Evolutionary conservation across 257 asterid species (phyloP).

Genomic region (Penstemon davidsonii): DNA sequence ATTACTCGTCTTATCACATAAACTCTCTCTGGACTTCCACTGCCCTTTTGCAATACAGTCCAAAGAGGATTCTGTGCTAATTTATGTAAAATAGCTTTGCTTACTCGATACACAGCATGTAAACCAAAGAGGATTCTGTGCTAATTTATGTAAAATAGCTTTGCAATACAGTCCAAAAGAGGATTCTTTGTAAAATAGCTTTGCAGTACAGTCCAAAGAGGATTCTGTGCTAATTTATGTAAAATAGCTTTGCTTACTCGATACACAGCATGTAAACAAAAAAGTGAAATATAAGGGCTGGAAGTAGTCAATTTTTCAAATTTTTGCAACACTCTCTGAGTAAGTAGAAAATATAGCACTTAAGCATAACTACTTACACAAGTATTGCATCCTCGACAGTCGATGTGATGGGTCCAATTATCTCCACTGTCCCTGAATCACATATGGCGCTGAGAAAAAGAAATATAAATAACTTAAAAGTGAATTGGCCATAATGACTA

Average conservation of each 20-base stretch:
- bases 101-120: constrained; percentile 6
- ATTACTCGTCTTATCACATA: not conserved
- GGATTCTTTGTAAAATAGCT: constrained; percentile 1
- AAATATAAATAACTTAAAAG: constrained; percentile 18
- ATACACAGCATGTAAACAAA: not conserved
- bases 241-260: constrained; percentile 16
- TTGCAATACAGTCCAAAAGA: constrained; percentile 2
- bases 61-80: not conserved
- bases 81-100: constrained; percentile 1
- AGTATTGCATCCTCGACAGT: constrained; percentile 85
- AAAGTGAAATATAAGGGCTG: constrained; percentile 19
- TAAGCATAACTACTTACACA: constrained; percentile 62
- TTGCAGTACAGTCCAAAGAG: constrained; percentile 8
- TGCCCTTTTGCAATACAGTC: not conserved
- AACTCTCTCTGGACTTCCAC: not conserved
- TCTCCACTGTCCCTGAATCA: constrained; percentile 86
- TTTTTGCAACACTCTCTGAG: not conserved
- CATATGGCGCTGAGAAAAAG: constrained; percentile 67
- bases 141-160: constrained; percentile 35
- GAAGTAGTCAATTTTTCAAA: constrained; percentile 3
- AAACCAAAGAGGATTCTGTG: not conserved
- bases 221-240: constrained; percentile 34
- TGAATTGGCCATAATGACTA: constrained; percentile 1
- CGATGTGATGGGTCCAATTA: constrained; percentile 87
- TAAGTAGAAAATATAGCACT: constrained; percentile 14